phyloP scores from a whole-genome alignment of 495 filamentous ascomycete species.

The Penicillium tannophilum region DNA sequence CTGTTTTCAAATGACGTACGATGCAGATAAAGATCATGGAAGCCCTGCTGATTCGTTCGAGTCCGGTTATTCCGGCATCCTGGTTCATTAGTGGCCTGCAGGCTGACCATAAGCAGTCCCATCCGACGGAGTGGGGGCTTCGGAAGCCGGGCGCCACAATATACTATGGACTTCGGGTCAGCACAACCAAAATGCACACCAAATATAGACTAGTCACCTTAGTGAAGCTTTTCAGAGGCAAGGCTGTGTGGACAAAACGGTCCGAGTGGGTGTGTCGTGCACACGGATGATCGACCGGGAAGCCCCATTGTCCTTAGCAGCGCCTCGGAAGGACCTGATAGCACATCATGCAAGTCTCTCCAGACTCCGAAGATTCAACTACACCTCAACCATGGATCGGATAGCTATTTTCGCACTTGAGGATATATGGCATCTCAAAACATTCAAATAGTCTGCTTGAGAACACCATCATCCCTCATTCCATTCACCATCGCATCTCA shows the following conservation, averaged over 20 bases:
- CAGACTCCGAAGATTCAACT: neutral
- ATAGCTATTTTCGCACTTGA: neutral
- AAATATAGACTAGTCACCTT: neutral
- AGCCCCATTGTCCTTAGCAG: neutral
- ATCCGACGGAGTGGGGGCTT: neutral
- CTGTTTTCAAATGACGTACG: neutral
- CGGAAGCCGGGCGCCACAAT: neutral
- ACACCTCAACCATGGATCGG: neutral
- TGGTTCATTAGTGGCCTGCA: neutral
- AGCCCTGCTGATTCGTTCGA: neutral
- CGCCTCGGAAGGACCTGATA: neutral
- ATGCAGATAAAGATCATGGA: neutral
- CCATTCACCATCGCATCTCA: slow-evolving; percentile 1
- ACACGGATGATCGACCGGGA: neutral
- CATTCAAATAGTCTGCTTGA: neutral
- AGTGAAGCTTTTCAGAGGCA: neutral
- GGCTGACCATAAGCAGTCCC: neutral
- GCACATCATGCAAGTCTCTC: neutral
- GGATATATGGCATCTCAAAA: neutral
- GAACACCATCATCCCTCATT: neutral
- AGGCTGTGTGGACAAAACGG: neutral
- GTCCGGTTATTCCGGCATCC: neutral
- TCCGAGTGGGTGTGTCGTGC: neutral
- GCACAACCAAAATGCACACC: neutral
- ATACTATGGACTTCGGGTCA: neutral